Evolutionary conservation across 202 grass and related monocot species (phyloP).

Genomic region (Setaria viridis): DNA sequence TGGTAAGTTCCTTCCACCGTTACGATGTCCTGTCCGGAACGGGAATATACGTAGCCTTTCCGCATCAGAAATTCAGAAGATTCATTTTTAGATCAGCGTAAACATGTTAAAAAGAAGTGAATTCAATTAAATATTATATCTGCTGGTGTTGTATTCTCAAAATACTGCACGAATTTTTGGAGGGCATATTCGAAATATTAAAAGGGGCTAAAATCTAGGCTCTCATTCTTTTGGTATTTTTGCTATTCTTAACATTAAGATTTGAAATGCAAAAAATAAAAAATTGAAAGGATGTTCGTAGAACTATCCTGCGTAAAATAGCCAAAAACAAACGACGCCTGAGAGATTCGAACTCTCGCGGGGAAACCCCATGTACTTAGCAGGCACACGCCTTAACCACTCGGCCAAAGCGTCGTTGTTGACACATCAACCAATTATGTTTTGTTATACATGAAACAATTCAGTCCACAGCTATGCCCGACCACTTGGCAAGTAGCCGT

Average conservation of each 20-base stretch:
- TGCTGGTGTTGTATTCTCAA: too few species aligned
- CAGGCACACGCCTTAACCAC: conserved; percentile 87
- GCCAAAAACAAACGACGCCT: conserved; percentile 39
- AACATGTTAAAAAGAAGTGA: too few species aligned
- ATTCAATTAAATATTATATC: too few species aligned
- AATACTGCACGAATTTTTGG: too few species aligned
- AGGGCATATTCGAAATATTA: too few species aligned
- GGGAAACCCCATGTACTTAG: conserved; percentile 97
- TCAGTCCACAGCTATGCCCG: too few species aligned
- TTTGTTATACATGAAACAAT: too few species aligned
- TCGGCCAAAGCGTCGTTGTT: conserved; percentile 44
- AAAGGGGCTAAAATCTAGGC: too few species aligned
- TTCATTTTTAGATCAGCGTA: neutral
- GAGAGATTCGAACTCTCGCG: conserved; percentile 97
- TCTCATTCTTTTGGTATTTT: neutral
- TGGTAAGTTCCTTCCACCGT: conserved; percentile 18
- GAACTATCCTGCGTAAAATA: neutral
- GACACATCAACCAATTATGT: too few species aligned
- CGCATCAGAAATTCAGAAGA: neutral
- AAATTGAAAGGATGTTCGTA: neutral
- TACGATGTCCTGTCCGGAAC: neutral
- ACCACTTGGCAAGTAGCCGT: too few species aligned
- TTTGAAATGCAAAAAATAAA: neutral
- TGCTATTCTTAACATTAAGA: neutral
- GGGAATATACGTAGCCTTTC: neutral